Evolutionary conservation across 257 asterid genomes (phyloP).

Genomic region (Handroanthus guayacan): DNA sequence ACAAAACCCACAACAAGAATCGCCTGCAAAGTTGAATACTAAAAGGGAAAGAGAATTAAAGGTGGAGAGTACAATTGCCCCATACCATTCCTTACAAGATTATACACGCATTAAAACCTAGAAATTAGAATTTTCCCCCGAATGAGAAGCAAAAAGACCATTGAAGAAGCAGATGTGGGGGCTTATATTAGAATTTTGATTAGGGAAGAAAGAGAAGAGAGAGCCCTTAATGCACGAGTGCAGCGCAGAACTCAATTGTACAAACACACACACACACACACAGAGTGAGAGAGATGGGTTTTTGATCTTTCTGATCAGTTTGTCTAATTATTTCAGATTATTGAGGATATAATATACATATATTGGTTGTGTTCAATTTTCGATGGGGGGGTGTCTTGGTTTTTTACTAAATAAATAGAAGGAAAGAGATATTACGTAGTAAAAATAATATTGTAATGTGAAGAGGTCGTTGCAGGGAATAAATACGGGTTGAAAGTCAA

Average conservation of each 20-base stretch:
- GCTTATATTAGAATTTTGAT: conserved; percentile 55
- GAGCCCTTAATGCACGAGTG: conserved; percentile 59
- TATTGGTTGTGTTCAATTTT: conserved; percentile 35
- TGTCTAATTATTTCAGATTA: conserved; percentile 47
- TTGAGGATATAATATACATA: neutral
- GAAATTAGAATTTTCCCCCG: conserved; percentile 32
- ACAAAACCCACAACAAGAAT: conserved; percentile 62
- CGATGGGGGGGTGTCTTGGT: conserved; percentile 30
- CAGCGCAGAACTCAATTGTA: conserved; percentile 26
- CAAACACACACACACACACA: neutral
- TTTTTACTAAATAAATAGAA: conserved; percentile 41
- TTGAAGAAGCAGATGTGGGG: conserved; percentile 59
- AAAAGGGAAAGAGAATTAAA: conserved; percentile 54
- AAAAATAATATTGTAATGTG: conserved; percentile 45
- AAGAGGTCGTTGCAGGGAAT: conserved; percentile 60
- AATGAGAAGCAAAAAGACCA: conserved; percentile 57
- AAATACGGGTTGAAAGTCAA: conserved; percentile 60
- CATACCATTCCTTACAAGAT: conserved; percentile 39
- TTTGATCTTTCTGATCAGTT: conserved; percentile 55
- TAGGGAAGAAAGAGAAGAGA: conserved; percentile 43
- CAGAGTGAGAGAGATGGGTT: conserved; percentile 34
- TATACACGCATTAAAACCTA: conserved; percentile 7
- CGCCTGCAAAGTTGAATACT: conserved; percentile 56
- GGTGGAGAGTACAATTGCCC: conserved; percentile 39
- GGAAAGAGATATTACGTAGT: conserved; percentile 23